Base-by-base conservation (phyloP, 352 stramenopile species). In the Phytophthora pseudosyringae region DNA sequence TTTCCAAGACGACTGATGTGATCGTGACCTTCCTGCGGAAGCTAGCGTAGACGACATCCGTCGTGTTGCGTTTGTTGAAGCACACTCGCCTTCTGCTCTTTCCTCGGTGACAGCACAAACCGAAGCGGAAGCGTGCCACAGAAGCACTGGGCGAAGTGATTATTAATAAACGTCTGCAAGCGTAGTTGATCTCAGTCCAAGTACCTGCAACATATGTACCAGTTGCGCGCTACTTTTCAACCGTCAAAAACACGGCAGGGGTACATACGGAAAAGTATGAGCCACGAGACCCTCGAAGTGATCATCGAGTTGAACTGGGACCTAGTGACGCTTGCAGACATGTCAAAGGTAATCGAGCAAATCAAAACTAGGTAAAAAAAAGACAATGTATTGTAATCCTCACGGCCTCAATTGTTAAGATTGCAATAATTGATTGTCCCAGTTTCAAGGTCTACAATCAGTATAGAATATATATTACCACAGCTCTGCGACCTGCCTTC, bases 221-320 rank as follows among this genome's bases (percentile, higher is more conserved):
- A 3, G 41, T 36, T 4, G 36, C 56, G 28, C 55, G 28, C 13
- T 50, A 56, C 18, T 56, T 64, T 21, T 50, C 40, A 0, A 36
- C 26, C 1, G 55, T 56, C 10, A 64, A 55, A 15, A 46, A 18
- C 16, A 51, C 52, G 13, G 40, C 38, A 15, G 21, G 29, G 52
- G 8, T 51, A 60, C 9, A 36, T 60, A 3, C 15, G 52, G 9
- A 56, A 46, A 8, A 32, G 18, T 11, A 44, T 56, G 48, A 56
- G 48, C 32, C 10, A 32, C 33, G 18, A 45, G 2, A 45, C 9
- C 21, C 18, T 44, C 31, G 50, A 58, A 15, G 29, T 21, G 3
- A 29, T 58, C 12, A 58, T 58, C 36, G 38, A 58, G 26, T 11
- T 38, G 25, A 47, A 58, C 36, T 58, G 50, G 50, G 50, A 47